Conservation (phyloP, 2,329 filamentous ascomycete species). For the Talaromyces sp. region DNA sequence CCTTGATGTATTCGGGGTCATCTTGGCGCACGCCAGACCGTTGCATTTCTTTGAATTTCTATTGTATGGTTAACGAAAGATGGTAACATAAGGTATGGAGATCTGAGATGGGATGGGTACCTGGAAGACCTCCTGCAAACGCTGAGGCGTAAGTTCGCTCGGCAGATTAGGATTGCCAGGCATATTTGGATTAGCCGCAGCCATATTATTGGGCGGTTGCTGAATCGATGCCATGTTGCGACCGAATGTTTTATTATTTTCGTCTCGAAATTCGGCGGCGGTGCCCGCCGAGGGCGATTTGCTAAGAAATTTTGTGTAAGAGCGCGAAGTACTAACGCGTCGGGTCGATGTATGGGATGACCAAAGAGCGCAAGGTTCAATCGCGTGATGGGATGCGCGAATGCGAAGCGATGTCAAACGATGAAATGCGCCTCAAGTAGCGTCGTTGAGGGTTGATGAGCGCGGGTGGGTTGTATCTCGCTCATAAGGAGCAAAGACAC, state of each 20-base stretch:
- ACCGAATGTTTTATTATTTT: constrained; percentile 1
- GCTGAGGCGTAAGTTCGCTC: constrained; percentile 67
- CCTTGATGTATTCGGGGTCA: constrained; percentile 85
- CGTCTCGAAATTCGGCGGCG: constrained; percentile 19
- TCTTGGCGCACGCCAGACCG: constrained; percentile 72
- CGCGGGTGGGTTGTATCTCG: constrained; percentile 4
- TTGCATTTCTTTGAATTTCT: constrained; percentile 92
- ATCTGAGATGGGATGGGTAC: constrained; percentile 29
- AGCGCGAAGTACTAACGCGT: constrained; percentile 22
- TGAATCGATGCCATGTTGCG: constrained; percentile 74
- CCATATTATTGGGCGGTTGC: constrained; percentile 32
- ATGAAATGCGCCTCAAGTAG: constrained; percentile 14
- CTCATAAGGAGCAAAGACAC: not conserved
- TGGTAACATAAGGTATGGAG: not conserved
- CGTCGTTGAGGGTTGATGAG: not conserved
- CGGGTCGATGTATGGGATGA: constrained; percentile 19
- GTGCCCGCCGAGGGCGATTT: not conserved
- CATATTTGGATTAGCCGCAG: constrained; percentile 59
- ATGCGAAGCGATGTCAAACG: constrained; percentile 7
- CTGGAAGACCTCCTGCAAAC: constrained; percentile 68
- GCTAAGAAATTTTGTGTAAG: not conserved
- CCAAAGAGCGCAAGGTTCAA: not conserved
- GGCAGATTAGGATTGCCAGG: constrained; percentile 62
- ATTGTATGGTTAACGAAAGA: constrained; percentile 1
- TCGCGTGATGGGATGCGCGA: constrained; percentile 7